Evolutionary conservation across 208 protist genomes (phyloP), one percentile per base, ranked within the genome.

Genomic region (Leishmania lainsoni): DNA sequence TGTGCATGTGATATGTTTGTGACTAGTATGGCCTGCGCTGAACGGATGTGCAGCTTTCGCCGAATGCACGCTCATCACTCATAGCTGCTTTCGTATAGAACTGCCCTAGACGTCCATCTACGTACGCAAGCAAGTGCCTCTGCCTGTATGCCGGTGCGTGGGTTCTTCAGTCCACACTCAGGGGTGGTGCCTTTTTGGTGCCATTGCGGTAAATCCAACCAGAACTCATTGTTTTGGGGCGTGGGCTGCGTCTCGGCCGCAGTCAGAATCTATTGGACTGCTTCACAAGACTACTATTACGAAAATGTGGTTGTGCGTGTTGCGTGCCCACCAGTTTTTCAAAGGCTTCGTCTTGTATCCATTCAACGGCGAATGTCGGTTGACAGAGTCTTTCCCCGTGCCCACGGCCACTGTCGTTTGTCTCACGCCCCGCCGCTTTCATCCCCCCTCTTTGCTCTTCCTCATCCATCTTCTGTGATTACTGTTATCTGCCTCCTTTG

Each of bases 61-160:
- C 81, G 81, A 85, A 79, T 61, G 72, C 45, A 81, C n/a, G 72
- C 76, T 85, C 69, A 63, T 42, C 35, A 9, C 45, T 79, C 35
- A 63, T 84, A 80, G 81, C 58, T 85, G 75, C 51, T 65, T 70
- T 84, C 84, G 80, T 87, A 87, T 88, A 88, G 81, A 88, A 88
- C 72, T 85, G 71, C 76, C 42, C 80, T 81, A 87, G 84, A 87
- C 75, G 14, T 68, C 39, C 51, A 17, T 49, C 35, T 75, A n/a
- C 17, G 72, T 17, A 35, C 12, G 10, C 32, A 42, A 51, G 5
- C 9, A 35, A 32, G 39, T 73, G 68, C 45, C 26, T 58, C 29
- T 59, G 29, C 22, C 49, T 76, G 4, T 45, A 6, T 76, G 6
- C 8, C 5, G 71, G 71, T 29, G 32, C 22, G 26, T 14, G 71